A percentile compares a stretch with the other conserved stretches of the same genome.
Evolutionary conservation across 768 basidiomycete species (phyloP).

Genomic region (Hygrophorus pudorinus): DNA sequence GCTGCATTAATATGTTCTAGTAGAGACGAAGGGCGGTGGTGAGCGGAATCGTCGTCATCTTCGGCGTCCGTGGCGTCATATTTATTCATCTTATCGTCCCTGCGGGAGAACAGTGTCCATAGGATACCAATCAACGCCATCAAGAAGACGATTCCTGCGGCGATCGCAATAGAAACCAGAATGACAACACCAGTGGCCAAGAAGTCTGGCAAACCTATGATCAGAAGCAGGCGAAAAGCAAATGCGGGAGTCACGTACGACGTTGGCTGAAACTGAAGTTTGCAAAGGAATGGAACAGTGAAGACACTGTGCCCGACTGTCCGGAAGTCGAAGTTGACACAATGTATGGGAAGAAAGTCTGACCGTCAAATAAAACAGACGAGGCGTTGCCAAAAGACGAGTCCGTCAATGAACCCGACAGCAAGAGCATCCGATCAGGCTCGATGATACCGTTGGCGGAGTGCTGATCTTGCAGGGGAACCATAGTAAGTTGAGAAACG

Average conservation of each 20-base stretch:
- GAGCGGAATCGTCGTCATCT: constrained; percentile 67
- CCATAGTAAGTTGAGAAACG: constrained; percentile 81
- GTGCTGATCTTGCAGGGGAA: constrained; percentile 79
- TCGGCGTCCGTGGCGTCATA: constrained; percentile 48
- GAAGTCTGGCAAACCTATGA: constrained; percentile 46
- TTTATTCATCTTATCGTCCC: constrained; percentile 62
- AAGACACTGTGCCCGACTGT: constrained; percentile 56
- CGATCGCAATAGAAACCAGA: constrained; percentile 93
- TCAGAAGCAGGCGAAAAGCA: constrained; percentile 4
- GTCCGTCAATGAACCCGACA: constrained; percentile 70
- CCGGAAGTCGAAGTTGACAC: constrained; percentile 58
- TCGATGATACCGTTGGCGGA: constrained; percentile 60
- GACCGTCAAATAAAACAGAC: constrained; percentile 81
- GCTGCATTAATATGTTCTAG: constrained; percentile 89
- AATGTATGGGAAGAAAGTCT: constrained; percentile 74
- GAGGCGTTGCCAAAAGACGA: constrained; percentile 71
- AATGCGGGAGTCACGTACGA: constrained; percentile 35
- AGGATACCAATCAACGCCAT: constrained; percentile 77
- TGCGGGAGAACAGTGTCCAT: constrained; percentile 79
- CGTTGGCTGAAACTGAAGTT: constrained; percentile 65
- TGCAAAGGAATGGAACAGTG: constrained; percentile 75
- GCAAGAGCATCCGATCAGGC: constrained; percentile 80
- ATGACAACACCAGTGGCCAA: constrained; percentile 91
- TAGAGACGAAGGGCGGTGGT: constrained; percentile 78
- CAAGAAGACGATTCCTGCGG: constrained; percentile 87